Base-by-base conservation (phyloP, 1,284 basidiomycete genomes). In the Apiotrichum sp. region DNA sequence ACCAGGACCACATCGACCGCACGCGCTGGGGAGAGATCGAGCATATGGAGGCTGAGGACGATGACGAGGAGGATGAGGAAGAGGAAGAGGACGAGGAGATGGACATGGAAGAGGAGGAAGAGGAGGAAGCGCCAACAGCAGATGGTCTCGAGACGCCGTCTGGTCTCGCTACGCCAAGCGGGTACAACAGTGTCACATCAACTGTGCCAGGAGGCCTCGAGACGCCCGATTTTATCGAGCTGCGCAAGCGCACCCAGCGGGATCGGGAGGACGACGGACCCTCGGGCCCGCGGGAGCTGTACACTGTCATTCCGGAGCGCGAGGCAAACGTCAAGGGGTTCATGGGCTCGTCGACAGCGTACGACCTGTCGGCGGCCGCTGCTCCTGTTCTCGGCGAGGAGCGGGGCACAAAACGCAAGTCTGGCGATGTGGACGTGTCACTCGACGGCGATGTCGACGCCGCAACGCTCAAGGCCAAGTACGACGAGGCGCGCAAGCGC, bases 271-370 rank as follows among this genome's bases (percentile, higher is more conserved):
- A 82, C 42, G 83, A 86, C 61, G 81, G 84, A 38, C 62, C 62
- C 1, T 75, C 79, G 32, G 88, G 85, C 0, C 88, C 86, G 11
- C 80, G 86, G 58, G 86, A 86, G 47, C 77, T 97, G 64, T 98
- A 96, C 75, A 89, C 93, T 58, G 93, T 98, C 54, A 85, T 98
- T 10, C 93, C 92, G n/a, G 95, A 98, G 79, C 86, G 86, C 68
- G 87, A 93, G 75, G 85, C 88, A 7, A 82, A 81, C 4, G 84
- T 91, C n/a, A 81, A 86, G 50, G 93, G 95, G 1, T 82, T 98
- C 61, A 95, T 98, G 91, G 93, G 95, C 53, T 91, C 87, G 77
- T 93, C 96, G 62, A 83, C 92, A 38, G 88, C 86, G 3, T 99
- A 98, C 82, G 96, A 98, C 71, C 81, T 93, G 58, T 80, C 81